phyloP scores from a whole-genome alignment of 1,284 basidiomycete genomes.

The Malassezia caprae region DNA sequence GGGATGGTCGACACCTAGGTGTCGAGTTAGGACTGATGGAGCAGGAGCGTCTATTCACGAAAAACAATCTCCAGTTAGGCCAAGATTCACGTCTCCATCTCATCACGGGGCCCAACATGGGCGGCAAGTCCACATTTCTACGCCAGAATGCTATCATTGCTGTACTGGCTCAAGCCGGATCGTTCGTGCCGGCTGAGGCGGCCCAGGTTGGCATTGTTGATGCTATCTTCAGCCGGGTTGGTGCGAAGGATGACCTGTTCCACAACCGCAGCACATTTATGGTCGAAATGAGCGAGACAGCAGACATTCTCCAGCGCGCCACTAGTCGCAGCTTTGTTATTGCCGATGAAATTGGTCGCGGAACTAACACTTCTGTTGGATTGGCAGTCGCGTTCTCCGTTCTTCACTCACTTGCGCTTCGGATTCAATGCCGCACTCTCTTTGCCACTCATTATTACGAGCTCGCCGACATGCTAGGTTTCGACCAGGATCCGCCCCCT shows the following conservation, averaged over 20 bases:
- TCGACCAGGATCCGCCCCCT: neutral
- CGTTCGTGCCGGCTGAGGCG: slow-evolving; percentile 76
- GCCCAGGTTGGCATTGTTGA: slow-evolving; percentile 79
- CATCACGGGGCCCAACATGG: slow-evolving; percentile 95
- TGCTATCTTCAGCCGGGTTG: slow-evolving; percentile 82
- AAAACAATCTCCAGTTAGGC: slow-evolving; percentile 65
- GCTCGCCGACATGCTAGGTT: slow-evolving; percentile 61
- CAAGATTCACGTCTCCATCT: slow-evolving; percentile 59
- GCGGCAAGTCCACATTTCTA: slow-evolving; percentile 77
- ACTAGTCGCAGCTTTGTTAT: slow-evolving; percentile 32
- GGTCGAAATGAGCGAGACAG: slow-evolving; percentile 54
- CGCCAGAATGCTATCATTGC: slow-evolving; percentile 82
- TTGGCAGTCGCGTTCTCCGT: slow-evolving; percentile 86
- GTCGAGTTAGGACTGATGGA: slow-evolving; percentile 78
- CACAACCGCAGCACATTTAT: slow-evolving; percentile 87
- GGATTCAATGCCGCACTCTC: slow-evolving; percentile 69
- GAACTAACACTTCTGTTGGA: slow-evolving; percentile 83
- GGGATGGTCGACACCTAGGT: slow-evolving; percentile 76
- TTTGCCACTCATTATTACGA: slow-evolving; percentile 98
- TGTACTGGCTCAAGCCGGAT: slow-evolving; percentile 83
- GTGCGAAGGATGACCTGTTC: slow-evolving; percentile 88
- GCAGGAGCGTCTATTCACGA: slow-evolving; percentile 48
- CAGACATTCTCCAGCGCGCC: slow-evolving; percentile 60
- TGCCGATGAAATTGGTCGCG: slow-evolving; percentile 71
- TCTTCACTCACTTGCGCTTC: slow-evolving; percentile 64